phyloP scores from a whole-genome alignment of 495 filamentous ascomycete genomes.

The Talaromyces borbonicus region DNA sequence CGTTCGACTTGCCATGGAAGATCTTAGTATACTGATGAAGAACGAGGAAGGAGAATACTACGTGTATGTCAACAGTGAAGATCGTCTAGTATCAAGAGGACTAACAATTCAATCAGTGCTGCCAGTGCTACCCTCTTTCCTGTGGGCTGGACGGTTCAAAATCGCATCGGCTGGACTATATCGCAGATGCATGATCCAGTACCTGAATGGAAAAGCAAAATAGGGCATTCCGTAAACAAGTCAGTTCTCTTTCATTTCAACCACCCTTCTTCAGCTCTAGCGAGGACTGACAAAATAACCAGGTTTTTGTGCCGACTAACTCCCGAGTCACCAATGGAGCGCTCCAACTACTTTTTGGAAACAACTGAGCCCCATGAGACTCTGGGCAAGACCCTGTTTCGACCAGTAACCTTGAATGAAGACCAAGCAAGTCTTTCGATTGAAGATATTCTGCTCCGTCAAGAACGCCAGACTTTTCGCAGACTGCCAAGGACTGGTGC shows the following conservation, averaged over 20 bases:
- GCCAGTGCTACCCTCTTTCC: slow-evolving; percentile 50
- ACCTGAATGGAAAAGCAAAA: slow-evolving; percentile 44
- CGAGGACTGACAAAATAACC: neutral
- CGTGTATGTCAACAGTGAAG: slow-evolving; percentile 26
- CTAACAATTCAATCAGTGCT: slow-evolving; percentile 21
- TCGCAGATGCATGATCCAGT: slow-evolving; percentile 42
- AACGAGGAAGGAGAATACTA: slow-evolving; percentile 40
- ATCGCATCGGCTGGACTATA: slow-evolving; percentile 46
- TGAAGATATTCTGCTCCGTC: slow-evolving; percentile 32
- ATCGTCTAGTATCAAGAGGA: neutral
- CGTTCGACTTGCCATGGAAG: slow-evolving; percentile 48
- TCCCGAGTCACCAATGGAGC: slow-evolving; percentile 39
- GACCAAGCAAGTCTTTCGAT: slow-evolving; percentile 21
- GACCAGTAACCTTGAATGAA: slow-evolving; percentile 23
- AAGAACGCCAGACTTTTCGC: slow-evolving; percentile 47
- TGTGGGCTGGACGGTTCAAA: slow-evolving; percentile 44
- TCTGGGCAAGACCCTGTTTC: slow-evolving; percentile 33
- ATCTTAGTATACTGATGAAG: slow-evolving; percentile 44
- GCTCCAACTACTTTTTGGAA: slow-evolving; percentile 46
- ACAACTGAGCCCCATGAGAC: slow-evolving; percentile 31
- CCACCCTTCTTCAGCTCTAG: too few species aligned
- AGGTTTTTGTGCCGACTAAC: slow-evolving; percentile 42
- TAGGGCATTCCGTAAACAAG: slow-evolving; percentile 42
- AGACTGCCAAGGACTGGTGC: slow-evolving; percentile 36
- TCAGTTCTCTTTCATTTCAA: too few species aligned